Evolutionary conservation across 257 asterid species (phyloP).

Genomic region (Forsythia viridissima): DNA sequence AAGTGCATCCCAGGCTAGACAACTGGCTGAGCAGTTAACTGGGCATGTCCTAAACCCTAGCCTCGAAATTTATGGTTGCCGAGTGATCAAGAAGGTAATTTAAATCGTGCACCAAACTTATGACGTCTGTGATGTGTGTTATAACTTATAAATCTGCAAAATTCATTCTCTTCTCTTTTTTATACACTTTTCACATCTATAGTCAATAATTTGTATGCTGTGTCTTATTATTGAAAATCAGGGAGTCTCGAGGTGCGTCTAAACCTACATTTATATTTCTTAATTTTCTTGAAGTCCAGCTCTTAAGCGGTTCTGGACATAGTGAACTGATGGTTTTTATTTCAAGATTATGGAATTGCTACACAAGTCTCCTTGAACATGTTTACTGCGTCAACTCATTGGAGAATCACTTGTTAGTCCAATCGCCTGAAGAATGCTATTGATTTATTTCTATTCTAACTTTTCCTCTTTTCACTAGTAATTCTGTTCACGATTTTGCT

Average conservation of each 20-base stretch:
- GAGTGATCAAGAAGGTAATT: conserved; percentile 84
- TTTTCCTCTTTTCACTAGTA: neutral
- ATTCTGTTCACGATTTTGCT: neutral
- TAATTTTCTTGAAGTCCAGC: neutral
- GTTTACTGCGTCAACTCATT: neutral
- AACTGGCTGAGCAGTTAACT: conserved; percentile 59
- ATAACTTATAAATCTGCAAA: neutral
- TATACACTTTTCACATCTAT: neutral
- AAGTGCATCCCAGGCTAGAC: conserved; percentile 54
- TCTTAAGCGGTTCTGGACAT: neutral
- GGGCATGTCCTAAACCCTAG: conserved; percentile 74
- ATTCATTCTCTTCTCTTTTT: neutral
- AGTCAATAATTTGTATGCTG: neutral
- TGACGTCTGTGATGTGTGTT: neutral
- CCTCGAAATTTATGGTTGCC: conserved; percentile 87
- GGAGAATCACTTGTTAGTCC: neutral
- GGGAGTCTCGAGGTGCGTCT: neutral
- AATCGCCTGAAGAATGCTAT: neutral
- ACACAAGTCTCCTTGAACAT: neutral
- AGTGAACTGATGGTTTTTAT: too few relatives aligned
- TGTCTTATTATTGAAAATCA: neutral
- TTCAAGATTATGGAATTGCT: neutral
- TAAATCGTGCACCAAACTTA: neutral
- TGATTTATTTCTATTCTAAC: neutral
- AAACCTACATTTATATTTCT: neutral